phyloP scores from a whole-genome alignment of 2,329 filamentous ascomycete species.

The Rhinocladiella similis region DNA sequence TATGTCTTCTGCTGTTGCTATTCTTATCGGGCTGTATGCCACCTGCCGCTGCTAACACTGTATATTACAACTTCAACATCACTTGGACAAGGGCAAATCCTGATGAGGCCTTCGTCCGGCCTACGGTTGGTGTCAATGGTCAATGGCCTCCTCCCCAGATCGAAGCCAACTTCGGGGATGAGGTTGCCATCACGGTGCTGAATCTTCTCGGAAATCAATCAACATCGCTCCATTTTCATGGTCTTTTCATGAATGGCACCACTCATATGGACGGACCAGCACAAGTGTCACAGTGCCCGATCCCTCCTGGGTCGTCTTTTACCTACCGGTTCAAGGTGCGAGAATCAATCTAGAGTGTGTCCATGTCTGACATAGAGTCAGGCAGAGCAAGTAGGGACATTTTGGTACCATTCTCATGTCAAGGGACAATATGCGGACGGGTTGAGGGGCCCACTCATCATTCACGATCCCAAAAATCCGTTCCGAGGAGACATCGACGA shows the following conservation, averaged over 20 bases:
- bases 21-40: too few species aligned
- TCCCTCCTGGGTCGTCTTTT: conserved; percentile 62
- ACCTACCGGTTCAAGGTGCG: conserved; percentile 66
- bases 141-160: conserved; percentile 73
- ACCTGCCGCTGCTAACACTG: too few species aligned
- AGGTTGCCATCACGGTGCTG: conserved; percentile 65
- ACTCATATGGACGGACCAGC: conserved; percentile 72
- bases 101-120: conserved; percentile 48
- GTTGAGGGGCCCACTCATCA: conserved; percentile 63
- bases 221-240: conserved; percentile 73
- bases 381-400: conserved; percentile 43
- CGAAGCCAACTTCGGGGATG: conserved; percentile 71
- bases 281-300: conserved; percentile 66
- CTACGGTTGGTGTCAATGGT: conserved; percentile 69
- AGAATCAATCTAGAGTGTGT: conserved; percentile 31
- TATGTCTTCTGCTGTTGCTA: too few species aligned
- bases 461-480: conserved; percentile 59
- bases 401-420: conserved; percentile 69
- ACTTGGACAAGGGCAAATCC: conserved; percentile 57
- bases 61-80: conserved; percentile 51
- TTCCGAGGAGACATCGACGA: conserved; percentile 56
- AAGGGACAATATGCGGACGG: conserved; percentile 60
- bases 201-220: conserved; percentile 66
- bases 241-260: conserved; percentile 74
- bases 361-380: not conserved